A percentile compares a stretch with the other conserved stretches of the same genome.
These are phyloP conservation scores for Scalesia atractyloides DNA, from an alignment of 129 eudicot species.

Conservation along the genomic window DNA sequence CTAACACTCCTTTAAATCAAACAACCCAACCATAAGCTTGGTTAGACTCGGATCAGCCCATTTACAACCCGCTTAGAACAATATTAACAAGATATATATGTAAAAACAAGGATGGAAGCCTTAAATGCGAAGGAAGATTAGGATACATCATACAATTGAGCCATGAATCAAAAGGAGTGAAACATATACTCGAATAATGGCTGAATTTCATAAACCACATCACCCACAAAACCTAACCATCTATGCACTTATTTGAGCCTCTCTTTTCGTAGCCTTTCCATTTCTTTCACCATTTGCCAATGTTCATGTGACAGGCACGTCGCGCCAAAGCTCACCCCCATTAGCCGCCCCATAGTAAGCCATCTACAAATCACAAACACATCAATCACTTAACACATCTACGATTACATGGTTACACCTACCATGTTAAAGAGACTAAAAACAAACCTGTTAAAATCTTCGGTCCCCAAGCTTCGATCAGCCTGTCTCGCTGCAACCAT, in stretches of 20 bases:
- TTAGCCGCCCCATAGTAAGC: constrained; percentile 86
- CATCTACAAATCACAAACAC: constrained; percentile 47
- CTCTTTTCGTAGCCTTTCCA: constrained; percentile 75
- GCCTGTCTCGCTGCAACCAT: constrained; percentile 86
- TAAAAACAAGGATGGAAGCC: neutral
- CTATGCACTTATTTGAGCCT: constrained; percentile 45
- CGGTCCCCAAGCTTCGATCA: constrained; percentile 76
- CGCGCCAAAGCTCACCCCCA: constrained; percentile 82
- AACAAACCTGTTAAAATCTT: constrained; percentile 76
- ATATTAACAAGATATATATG: neutral
- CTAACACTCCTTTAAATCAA: too few species aligned
- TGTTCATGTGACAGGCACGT: constrained; percentile 66
- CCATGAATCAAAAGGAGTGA: neutral
- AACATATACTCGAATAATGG: neutral
- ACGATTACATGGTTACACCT: neutral
- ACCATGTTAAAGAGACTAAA: neutral
- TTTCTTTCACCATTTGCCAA: constrained; percentile 95
- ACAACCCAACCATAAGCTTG: too few species aligned
- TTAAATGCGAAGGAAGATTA: neutral
- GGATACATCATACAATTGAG: constrained; percentile 23
- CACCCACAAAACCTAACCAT: constrained; percentile 11
- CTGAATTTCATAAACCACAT: constrained; percentile 16
- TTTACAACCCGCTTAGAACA: too few species aligned
- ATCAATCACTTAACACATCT: neutral
- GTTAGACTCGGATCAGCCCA: too few species aligned